phyloP scores from a whole-genome alignment of 129 eudicot species.

The Flaveria bidentis region DNA sequence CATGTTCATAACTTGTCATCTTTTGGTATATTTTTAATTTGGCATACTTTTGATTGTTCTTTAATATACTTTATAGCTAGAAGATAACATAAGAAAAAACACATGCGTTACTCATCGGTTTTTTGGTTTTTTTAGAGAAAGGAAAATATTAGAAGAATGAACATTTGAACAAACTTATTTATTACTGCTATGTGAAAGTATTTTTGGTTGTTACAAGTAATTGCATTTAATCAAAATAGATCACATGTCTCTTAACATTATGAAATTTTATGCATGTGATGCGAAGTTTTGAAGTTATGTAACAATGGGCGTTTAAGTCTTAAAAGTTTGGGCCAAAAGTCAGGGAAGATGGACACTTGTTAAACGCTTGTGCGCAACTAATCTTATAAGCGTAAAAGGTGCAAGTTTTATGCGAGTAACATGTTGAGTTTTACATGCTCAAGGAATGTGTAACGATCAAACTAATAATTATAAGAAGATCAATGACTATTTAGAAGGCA shows the following conservation, averaged over 20 bases:
- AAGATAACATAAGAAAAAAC: neutral
- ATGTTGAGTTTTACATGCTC: too few species aligned
- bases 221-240: neutral
- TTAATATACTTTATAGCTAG: too few species aligned
- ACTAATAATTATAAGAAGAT: neutral
- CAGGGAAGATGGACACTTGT: too few species aligned
- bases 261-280: neutral
- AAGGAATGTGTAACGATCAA: too few species aligned
- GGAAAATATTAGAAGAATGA: neutral
- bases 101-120: neutral
- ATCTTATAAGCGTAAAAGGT: too few species aligned
- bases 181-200: neutral
- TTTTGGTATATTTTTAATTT: conserved; percentile 14
- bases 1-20: conserved; percentile 35
- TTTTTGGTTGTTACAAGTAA: neutral
- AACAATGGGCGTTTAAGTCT: too few species aligned
- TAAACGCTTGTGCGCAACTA: too few species aligned
- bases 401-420: too few species aligned
- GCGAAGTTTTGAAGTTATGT: neutral
- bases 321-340: too few species aligned
- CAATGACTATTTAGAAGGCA: too few species aligned
- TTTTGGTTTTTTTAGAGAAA: neutral
- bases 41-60: neutral
- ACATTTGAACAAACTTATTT: neutral
- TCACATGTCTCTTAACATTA: neutral